Conservation (phyloP, 768 basidiomycete genomes). For the Rhodotorula babjevae region DNA sequence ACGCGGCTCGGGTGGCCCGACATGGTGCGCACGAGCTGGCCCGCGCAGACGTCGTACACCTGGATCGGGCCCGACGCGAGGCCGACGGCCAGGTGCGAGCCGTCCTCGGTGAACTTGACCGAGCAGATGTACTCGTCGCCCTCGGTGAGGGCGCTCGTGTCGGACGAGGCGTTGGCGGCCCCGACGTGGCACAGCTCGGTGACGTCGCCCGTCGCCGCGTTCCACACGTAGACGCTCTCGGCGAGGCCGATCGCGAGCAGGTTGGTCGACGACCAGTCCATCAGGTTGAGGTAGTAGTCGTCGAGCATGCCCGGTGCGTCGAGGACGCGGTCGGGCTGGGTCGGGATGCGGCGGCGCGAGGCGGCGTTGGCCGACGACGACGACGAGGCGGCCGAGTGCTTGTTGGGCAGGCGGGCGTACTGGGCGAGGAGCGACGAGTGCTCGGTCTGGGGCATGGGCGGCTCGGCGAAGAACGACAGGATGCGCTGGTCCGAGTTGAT, state of each 20-base stretch:
- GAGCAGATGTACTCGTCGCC: slow-evolving; percentile 39
- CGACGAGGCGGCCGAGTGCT: slow-evolving; percentile 58
- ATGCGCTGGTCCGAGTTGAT: slow-evolving; percentile 55
- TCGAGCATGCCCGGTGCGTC: slow-evolving; percentile 81
- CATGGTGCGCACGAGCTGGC: slow-evolving; percentile 85
- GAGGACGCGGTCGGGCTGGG: slow-evolving; percentile 83
- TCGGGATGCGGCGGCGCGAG: slow-evolving; percentile 76
- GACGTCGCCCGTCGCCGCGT: slow-evolving; percentile 82
- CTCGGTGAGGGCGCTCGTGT: slow-evolving; percentile 13
- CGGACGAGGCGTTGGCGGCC: slow-evolving; percentile 53
- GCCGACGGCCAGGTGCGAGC: slow-evolving; percentile 72
- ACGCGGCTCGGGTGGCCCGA: slow-evolving; percentile 75
- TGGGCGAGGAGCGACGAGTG: slow-evolving; percentile 72
- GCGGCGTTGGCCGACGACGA: slow-evolving; percentile 62
- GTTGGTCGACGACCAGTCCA: slow-evolving; percentile 83
- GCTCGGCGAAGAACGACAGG: slow-evolving; percentile 74
- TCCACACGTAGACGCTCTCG: slow-evolving; percentile 86
- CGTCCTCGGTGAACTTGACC: slow-evolving; percentile 50
- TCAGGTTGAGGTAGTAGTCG: slow-evolving; percentile 93
- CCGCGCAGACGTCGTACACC: slow-evolving; percentile 84
- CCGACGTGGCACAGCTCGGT: slow-evolving; percentile 50
- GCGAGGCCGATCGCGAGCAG: slow-evolving; percentile 84
- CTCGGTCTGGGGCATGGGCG: slow-evolving; percentile 71
- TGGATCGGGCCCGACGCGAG: slow-evolving; percentile 78
- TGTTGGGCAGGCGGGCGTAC: slow-evolving; percentile 58